These are phyloP conservation scores for Botrytis elliptica DNA, from an alignment of 2,329 filamentous ascomycete genomes.

Conservation along the genomic window DNA sequence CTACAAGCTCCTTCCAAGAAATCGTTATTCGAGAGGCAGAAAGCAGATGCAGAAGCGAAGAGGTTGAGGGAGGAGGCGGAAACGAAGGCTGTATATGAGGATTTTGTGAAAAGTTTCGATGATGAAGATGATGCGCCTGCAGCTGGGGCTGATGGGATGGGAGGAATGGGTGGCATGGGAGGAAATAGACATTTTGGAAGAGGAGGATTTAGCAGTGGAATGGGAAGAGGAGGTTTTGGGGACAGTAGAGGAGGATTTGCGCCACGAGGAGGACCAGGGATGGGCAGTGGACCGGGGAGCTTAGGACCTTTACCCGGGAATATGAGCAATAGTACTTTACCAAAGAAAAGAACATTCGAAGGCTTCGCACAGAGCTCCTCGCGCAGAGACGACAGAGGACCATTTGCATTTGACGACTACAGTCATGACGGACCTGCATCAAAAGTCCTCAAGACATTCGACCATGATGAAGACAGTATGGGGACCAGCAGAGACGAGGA, in stretches of 20 bases:
- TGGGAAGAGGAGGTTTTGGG: conserved; percentile 36
- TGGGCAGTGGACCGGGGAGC: conserved; percentile 58
- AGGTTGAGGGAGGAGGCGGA: conserved; percentile 80
- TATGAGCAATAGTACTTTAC: conserved; percentile 38
- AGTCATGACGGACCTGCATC: conserved; percentile 32
- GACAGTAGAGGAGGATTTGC: conserved; percentile 38
- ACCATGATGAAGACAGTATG: conserved; percentile 44
- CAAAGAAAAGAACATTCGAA: conserved; percentile 55
- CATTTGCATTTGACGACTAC: conserved; percentile 39
- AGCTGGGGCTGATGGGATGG: conserved; percentile 23
- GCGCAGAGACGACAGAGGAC: conserved; percentile 39
- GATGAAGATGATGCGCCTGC: conserved; percentile 47
- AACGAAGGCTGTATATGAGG: conserved; percentile 80
- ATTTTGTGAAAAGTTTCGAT: conserved; percentile 80
- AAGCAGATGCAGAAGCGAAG: conserved; percentile 87
- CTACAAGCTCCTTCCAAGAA: conserved; percentile 78
- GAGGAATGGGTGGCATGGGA: conserved; percentile 33
- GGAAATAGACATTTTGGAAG: conserved; percentile 31
- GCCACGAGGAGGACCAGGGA: conserved; percentile 3
- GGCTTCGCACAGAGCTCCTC: conserved; percentile 41
- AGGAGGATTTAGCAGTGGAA: conserved; percentile 30
- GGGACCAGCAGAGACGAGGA: conserved; percentile 50
- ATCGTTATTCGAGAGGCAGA: conserved; percentile 84
- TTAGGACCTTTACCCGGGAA: conserved; percentile 53
- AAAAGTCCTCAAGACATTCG: conserved; percentile 37